Evolutionary conservation across 352 stramenopile species (phyloP), one percentile per base, ranked within the genome.

Genomic region (Globisporangium polare): DNA sequence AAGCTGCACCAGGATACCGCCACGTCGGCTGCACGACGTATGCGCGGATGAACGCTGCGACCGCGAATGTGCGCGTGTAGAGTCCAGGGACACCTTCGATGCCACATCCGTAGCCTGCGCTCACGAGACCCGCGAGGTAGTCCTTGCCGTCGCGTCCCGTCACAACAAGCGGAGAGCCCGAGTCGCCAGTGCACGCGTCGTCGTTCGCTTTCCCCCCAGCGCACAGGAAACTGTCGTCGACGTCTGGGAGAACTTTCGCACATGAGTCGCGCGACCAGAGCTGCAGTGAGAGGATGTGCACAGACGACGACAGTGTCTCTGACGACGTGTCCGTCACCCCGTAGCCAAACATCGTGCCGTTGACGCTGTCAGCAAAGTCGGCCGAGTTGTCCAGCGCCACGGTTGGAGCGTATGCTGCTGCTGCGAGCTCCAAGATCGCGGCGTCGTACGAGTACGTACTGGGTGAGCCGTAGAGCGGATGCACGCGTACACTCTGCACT

Each of bases 161-260:
- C 49, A 54, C 49, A 18, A 54, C 5, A 0, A 54, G 49, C 9
- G 49, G 49, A 26, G 24, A 24, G 12, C 49, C 49, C 26, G 49
- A 54, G 12, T 54, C 49, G 26, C 49, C 49, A 24, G 49, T 54
- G 27, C 49, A 54, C 17, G 49, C 49, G 49, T 54, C 49, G 29
- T 54, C 49, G 8, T 54, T 54, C 49, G 18, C 49, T 24, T 8
- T 6, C 2, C 49, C 49, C 39, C 49, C 49, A 39, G 49, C 49
- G 26, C 49, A 54, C 6, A 54, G 49, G 24, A 54, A 54, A 17
- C 26, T 54, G 17, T 35, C 49, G 27, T 54, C 49, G 8, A 54
- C 26, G 26, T 54, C 49, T 15, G 49, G 49, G 49, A 54, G 49
- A 26, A 54, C 49, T 26, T 54, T 54, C 7, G 49, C 26, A 24